Percentiles rank a stretch among this genome's conserved stretches.
Evolutionary conservation across 2,329 filamentous ascomycete species (phyloP).

Genomic region (Aspergillus aculeatinus): DNA sequence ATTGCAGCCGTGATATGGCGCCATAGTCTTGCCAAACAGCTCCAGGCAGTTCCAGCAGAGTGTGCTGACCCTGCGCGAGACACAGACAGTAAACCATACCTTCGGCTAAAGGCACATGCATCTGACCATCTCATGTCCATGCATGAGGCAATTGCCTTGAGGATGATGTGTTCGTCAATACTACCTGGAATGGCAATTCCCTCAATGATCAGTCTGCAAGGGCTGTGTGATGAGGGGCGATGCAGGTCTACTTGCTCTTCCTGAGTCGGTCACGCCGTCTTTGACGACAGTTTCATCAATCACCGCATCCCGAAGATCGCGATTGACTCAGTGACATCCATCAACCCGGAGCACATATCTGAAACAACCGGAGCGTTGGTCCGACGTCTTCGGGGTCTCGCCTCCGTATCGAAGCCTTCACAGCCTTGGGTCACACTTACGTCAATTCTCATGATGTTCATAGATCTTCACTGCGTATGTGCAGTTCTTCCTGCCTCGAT

Average conservation of each 20-base stretch:
- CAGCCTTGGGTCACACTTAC: neutral
- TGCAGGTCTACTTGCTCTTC: neutral
- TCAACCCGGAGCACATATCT: neutral
- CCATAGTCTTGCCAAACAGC: neutral
- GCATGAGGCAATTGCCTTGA: neutral
- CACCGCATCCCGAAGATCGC: neutral
- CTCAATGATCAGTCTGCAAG: neutral
- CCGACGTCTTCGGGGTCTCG: neutral
- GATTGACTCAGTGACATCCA: neutral
- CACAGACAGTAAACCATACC: neutral
- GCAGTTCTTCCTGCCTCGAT: too few relatives aligned
- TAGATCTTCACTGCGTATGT: neutral
- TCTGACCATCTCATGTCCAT: neutral
- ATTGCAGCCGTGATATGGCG: neutral
- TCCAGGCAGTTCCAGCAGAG: neutral
- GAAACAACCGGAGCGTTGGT: neutral
- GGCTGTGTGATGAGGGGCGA: neutral
- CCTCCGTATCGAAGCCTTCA: neutral
- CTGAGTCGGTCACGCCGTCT: neutral
- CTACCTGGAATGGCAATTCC: neutral
- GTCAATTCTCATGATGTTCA: neutral
- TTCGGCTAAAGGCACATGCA: neutral
- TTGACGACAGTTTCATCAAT: neutral
- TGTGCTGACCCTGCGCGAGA: neutral
- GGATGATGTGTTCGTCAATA: neutral